These are phyloP conservation scores for Mycena pura DNA, from an alignment of 768 basidiomycete species.

Conservation along the genomic window DNA sequence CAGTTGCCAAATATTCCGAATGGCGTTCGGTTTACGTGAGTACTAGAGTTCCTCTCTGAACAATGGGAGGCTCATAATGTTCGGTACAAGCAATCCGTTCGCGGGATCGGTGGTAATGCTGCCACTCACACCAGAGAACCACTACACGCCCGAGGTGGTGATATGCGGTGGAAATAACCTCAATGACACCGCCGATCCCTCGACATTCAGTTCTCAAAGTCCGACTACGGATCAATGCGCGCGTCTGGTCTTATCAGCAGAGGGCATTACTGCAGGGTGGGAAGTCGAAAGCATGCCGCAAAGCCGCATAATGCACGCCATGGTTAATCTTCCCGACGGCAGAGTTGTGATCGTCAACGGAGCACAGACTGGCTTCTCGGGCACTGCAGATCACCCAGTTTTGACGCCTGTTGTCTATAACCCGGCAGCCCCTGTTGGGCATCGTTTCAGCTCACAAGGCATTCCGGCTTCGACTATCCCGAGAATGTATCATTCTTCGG, in stretches of 20 bases:
- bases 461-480: too few species aligned
- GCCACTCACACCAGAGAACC: too few species aligned
- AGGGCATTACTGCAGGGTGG: constrained; percentile 43
- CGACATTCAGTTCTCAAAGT: constrained; percentile 27
- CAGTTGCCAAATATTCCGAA: too few species aligned
- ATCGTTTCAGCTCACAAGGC: too few species aligned
- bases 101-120: too few species aligned
- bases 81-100: too few species aligned
- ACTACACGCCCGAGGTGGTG: too few species aligned
- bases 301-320: constrained; percentile 40
- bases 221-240: constrained; percentile 40
- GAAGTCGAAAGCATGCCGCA: constrained; percentile 39
- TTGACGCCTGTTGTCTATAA: constrained; percentile 56
- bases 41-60: background rate
- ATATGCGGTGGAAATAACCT: too few species aligned
- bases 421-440: constrained; percentile 43
- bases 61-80: too few species aligned
- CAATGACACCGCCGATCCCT: constrained; percentile 20
- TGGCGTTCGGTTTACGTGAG: constrained; percentile 32
- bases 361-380: constrained; percentile 45
- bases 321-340: constrained; percentile 41
- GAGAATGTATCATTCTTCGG: constrained; percentile 70
- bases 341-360: constrained; percentile 47
- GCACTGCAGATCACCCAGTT: constrained; percentile 36
- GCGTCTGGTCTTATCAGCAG: too few species aligned